Base-by-base conservation (phyloP, 176 grass and related monocot species). In the Avena eriantha region DNA sequence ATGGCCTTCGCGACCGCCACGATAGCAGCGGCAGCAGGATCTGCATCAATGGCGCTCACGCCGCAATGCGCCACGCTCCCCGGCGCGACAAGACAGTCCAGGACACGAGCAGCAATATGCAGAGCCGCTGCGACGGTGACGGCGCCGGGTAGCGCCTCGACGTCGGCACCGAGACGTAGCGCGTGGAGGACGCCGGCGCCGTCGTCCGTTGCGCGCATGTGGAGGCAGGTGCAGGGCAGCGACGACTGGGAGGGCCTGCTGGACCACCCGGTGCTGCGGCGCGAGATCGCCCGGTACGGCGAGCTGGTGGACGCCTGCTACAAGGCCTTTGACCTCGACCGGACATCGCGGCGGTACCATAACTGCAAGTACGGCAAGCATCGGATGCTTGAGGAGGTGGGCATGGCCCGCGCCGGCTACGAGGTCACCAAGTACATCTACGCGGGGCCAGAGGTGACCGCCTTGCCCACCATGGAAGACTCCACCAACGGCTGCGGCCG, bases 241-340 rank as follows among this genome's bases (percentile, higher is more conserved):
- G 78, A 87, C 43, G 79, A 95, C 68, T 95, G 93, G 93, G 67
- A 60, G 6, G 73, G 60, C 15, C 86, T 95, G 11, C 49, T 92
- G 0, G 56, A 85, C 9, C 12, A 86, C 86, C 69, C 90, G 12
- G 29, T 90, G 21, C 43, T 95, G 10, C 76, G 83, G 10, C 41
- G 64, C 13, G 93, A 95, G 90, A 76, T 95, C 79, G 84, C 91
- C 39, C 83, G 93, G 26, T 95, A 95, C 68, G 93, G 88, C 48
- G 86, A 90, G 78, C 81, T 95, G 24, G 93, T 95, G 15, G 26
- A 65, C 55, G 90, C 93, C 7, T 92, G 90, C 88, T 95, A 95
- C 76, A 90, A 89, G 68, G 90, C 83, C 51, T 90, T 92, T 41
- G 93, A 95, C 53, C 90, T 95, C 0, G 90, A 95, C 54, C 74